Conservation (phyloP, 148 eudicot genomes). For the Amaranthus cruentus region DNA sequence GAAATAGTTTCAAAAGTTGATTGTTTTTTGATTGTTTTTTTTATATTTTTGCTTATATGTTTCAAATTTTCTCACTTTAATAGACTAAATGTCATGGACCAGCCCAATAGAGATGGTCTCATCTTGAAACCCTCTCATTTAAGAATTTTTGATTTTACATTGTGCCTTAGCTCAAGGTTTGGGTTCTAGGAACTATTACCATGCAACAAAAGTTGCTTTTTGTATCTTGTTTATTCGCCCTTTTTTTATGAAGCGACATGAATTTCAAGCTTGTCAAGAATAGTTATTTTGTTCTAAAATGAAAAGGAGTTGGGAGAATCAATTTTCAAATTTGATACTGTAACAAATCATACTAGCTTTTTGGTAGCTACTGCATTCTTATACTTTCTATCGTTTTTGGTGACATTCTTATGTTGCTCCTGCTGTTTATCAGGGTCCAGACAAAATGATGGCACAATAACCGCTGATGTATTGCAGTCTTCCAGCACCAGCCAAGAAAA, state of each 20-base stretch:
- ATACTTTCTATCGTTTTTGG: background rate
- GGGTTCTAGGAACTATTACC: background rate
- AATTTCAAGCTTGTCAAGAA: background rate
- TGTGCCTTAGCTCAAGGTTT: background rate
- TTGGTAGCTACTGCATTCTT: background rate
- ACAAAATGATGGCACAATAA: slow-evolving; percentile 20
- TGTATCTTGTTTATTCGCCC: background rate
- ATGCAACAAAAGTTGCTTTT: background rate
- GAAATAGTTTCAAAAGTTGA: too few species aligned
- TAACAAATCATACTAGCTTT: background rate
- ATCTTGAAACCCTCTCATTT: too few species aligned
- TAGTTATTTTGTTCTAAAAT: too few species aligned
- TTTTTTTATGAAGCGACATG: background rate
- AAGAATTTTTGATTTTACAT: background rate
- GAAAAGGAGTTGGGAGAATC: too few species aligned
- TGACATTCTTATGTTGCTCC: slow-evolving; percentile 11
- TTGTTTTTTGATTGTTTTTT: too few species aligned
- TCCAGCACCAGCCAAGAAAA: slow-evolving; percentile 36
- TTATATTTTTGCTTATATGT: too few species aligned
- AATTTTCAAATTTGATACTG: background rate
- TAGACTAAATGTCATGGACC: too few species aligned
- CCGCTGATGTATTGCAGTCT: slow-evolving; percentile 31
- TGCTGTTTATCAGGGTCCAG: slow-evolving; percentile 31
- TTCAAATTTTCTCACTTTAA: too few species aligned
- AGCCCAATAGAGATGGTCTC: too few species aligned